Percentiles rank a stretch among this genome's conserved stretches.
Evolutionary conservation across 495 filamentous ascomycete species (phyloP).

Genomic region (Penicillium lividum): DNA sequence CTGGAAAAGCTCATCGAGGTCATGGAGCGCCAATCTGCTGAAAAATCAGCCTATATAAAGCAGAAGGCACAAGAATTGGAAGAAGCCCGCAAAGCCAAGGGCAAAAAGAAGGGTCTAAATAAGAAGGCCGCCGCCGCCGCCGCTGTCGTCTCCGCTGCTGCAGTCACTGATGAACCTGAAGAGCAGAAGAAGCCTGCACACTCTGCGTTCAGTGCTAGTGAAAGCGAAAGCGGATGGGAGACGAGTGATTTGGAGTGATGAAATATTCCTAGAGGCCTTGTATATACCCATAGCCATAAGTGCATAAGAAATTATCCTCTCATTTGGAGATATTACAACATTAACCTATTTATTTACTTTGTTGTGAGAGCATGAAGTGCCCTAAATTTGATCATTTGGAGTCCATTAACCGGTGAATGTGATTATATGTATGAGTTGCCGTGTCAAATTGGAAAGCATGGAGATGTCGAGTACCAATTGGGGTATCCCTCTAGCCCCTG

Average conservation of each 20-base stretch:
- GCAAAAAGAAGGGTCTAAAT: conserved; percentile 27
- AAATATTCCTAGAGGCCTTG: not conserved
- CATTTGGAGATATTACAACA: no score
- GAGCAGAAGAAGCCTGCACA: conserved; percentile 10
- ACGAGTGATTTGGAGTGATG: conserved; percentile 28
- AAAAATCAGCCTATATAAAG: conserved; percentile 21
- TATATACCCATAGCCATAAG: conserved; percentile 2
- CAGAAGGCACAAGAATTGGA: conserved; percentile 26
- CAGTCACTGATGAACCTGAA: conserved; percentile 4
- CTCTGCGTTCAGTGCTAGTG: conserved; percentile 42
- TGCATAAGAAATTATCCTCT: not conserved
- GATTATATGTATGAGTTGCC: no score
- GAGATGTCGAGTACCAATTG: no score
- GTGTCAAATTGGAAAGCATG: no score
- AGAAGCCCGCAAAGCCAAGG: conserved; percentile 26
- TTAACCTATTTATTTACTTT: no score
- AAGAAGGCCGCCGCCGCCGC: conserved; percentile 13
- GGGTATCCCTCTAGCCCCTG: not conserved
- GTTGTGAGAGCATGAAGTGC: no score
- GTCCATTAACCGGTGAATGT: no score
- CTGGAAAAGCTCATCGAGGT: conserved; percentile 65
- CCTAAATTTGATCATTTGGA: no score
- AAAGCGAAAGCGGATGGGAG: conserved; percentile 48
- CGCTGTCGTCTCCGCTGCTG: conserved; percentile 11
- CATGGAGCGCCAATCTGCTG: conserved; percentile 29